A percentile compares a stretch with the other conserved stretches of the same genome.
phyloP scores from a whole-genome alignment of 2,329 filamentous ascomycete species.

The Fusarium austroafricanum region DNA sequence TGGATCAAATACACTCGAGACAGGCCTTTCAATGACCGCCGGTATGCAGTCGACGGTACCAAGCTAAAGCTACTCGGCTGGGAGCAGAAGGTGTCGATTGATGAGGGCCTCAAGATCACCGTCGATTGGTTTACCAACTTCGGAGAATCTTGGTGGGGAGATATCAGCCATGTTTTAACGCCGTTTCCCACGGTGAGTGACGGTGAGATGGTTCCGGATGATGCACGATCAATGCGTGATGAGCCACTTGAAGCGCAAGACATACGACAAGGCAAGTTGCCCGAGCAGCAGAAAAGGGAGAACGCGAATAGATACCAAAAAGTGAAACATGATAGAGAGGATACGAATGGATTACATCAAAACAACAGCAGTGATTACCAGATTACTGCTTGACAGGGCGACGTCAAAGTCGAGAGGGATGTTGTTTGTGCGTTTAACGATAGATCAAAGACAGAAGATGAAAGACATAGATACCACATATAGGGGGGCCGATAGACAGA shows the following conservation, averaged over 20 bases:
- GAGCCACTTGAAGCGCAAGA: conserved; percentile 48
- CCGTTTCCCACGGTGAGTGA: conserved; percentile 73
- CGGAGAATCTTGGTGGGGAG: conserved; percentile 77
- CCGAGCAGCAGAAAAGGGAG: conserved; percentile 24
- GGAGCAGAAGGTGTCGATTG: conserved; percentile 74
- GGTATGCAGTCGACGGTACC: conserved; percentile 77
- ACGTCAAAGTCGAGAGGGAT: not conserved
- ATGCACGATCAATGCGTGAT: conserved; percentile 51
- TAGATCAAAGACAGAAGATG: conserved; percentile 1
- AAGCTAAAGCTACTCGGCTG: conserved; percentile 76
- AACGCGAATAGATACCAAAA: conserved; percentile 20
- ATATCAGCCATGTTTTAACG: conserved; percentile 75
- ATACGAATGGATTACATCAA: conserved; percentile 14
- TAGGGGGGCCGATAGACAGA: conserved; percentile 25
- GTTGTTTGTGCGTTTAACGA: conserved; percentile 7
- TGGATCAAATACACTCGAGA: conserved; percentile 82
- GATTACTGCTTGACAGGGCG: conserved; percentile 18
- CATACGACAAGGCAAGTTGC: conserved; percentile 28
- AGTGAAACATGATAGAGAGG: conserved; percentile 16
- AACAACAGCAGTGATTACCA: conserved; percentile 11
- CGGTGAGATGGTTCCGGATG: conserved; percentile 66
- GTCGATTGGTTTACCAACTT: conserved; percentile 77
- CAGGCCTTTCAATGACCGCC: conserved; percentile 80
- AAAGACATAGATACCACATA: conserved; percentile 37
- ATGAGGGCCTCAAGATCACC: conserved; percentile 71